A percentile compares a stretch with the other conserved stretches of the same genome.
These are phyloP conservation scores for Yarrowia phangngaensis DNA, from an alignment of 805 yeast species.

Conservation along the genomic window DNA sequence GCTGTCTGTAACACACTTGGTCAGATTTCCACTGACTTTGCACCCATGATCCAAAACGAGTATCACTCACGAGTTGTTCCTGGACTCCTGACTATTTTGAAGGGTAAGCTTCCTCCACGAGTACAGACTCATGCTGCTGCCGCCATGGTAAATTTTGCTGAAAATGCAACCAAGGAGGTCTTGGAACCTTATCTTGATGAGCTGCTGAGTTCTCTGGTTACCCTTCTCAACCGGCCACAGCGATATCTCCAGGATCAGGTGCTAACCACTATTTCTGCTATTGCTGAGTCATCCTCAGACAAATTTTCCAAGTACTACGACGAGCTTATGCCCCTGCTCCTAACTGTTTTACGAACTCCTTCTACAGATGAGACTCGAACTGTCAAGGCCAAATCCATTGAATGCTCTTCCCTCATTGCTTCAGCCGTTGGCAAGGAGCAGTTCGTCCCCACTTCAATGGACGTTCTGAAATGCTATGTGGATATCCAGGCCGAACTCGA, in stretches of 20 bases:
- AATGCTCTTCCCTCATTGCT: constrained; percentile 92
- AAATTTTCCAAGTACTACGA: constrained; percentile 89
- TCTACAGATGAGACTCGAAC: constrained; percentile 73
- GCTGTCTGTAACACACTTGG: constrained; percentile 97
- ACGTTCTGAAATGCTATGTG: constrained; percentile 67
- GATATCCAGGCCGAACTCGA: constrained; percentile 54
- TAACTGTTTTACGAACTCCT: constrained; percentile 74
- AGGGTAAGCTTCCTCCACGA: constrained; percentile 64
- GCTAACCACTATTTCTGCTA: constrained; percentile 90
- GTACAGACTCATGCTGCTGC: constrained; percentile 99
- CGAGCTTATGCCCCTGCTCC: constrained; percentile 83
- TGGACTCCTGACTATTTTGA: constrained; percentile 77
- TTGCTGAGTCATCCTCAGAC: constrained; percentile 92
- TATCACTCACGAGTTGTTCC: constrained; percentile 79
- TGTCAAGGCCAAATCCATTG: constrained; percentile 88
- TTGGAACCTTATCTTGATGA: constrained; percentile 91
- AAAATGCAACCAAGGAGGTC: constrained; percentile 80
- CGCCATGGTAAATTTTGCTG: constrained; percentile 91
- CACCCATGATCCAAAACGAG: constrained; percentile 78
- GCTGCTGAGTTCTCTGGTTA: constrained; percentile 67
- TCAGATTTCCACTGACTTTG: constrained; percentile 94
- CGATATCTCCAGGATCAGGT: constrained; percentile 97
- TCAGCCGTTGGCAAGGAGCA: constrained; percentile 91
- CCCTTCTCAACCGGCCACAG: constrained; percentile 76
- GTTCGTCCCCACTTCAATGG: constrained; percentile 69